Percentiles rank a stretch among this genome's conserved stretches.
Evolutionary conservation across 495 filamentous ascomycete genomes (phyloP).

Genomic region (Neurospora sp.): DNA sequence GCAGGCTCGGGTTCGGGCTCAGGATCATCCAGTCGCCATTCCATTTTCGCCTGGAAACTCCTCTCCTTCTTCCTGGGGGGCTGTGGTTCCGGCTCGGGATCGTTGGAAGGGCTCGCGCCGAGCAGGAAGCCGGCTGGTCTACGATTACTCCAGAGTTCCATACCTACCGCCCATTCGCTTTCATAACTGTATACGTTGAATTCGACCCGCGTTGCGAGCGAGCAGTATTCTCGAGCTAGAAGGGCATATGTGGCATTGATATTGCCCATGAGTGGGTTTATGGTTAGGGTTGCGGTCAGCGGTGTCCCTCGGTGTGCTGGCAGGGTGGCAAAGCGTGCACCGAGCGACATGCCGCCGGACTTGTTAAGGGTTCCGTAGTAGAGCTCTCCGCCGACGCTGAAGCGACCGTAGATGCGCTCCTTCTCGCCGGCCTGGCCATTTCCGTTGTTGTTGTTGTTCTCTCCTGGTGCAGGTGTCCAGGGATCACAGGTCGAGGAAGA

Average conservation of each 20-base stretch:
- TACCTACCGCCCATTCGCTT: slow-evolving; percentile 80
- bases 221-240: slow-evolving; percentile 66
- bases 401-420: slow-evolving; percentile 51
- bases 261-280: slow-evolving; percentile 90
- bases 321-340: slow-evolving; percentile 80
- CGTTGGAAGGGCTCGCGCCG: slow-evolving; percentile 18
- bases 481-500: slow-evolving; percentile 26
- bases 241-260: slow-evolving; percentile 84
- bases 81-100: slow-evolving; percentile 13
- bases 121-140: slow-evolving; percentile 31
- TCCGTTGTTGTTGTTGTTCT: slow-evolving; percentile 8
- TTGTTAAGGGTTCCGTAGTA: slow-evolving; percentile 94
- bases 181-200: slow-evolving; percentile 99
- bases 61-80: slow-evolving; percentile 26
- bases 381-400: slow-evolving; percentile 80
- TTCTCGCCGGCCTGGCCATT: slow-evolving; percentile 16
- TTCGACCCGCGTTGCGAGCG: slow-evolving; percentile 81
- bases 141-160: slow-evolving; percentile 71
- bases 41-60: slow-evolving; percentile 45
- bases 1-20: slow-evolving; percentile 12
- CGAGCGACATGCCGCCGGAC: slow-evolving; percentile 66
- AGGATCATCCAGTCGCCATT: slow-evolving; percentile 40
- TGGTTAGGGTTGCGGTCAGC: slow-evolving; percentile 80
- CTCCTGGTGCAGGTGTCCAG: slow-evolving; percentile 1
- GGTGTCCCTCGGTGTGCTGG: slow-evolving; percentile 78